phyloP scores from a whole-genome alignment of 306 rosid genomes.

The Hippophae gyantsensis region DNA sequence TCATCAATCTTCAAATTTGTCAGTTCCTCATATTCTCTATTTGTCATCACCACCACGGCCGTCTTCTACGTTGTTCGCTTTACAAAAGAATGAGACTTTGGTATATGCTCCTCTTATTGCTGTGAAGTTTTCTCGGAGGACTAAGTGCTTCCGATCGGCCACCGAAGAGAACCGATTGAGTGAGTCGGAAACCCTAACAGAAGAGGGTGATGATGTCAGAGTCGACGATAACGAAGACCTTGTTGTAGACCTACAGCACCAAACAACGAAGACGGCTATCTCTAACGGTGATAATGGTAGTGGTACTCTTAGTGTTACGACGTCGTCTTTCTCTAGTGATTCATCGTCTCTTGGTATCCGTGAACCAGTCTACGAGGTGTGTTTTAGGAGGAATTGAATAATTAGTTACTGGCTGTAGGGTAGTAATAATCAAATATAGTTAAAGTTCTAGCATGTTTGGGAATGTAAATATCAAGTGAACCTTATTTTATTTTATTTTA shows the following conservation, averaged over 20 bases:
- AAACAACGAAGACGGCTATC: background rate
- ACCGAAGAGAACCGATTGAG: constrained; percentile 50
- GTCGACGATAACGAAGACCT: constrained; percentile 18
- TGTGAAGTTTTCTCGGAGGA: constrained; percentile 14
- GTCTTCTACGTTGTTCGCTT: constrained; percentile 1
- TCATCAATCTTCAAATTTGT: constrained; percentile 24
- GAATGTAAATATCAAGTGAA: no score
- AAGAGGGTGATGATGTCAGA: constrained; percentile 15
- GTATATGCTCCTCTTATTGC: constrained; percentile 16
- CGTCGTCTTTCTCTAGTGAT: constrained; percentile 46
- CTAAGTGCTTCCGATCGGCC: constrained; percentile 45
- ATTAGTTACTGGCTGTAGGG: no score
- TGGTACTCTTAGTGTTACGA: constrained; percentile 19
- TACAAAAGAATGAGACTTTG: constrained; percentile 19
- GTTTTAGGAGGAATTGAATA: background rate
- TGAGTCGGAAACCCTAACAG: constrained; percentile 32
- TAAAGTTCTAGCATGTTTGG: no score
- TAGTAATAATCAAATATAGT: no score
- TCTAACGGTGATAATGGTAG: constrained; percentile 1
- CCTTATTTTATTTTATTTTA: no score
- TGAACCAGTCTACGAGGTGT: constrained; percentile 84
- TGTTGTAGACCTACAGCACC: constrained; percentile 6
- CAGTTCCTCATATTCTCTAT: constrained; percentile 26
- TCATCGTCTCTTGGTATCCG: constrained; percentile 76
- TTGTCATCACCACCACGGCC: constrained; percentile 20